Evolutionary conservation across 345 rosid species (phyloP), one percentile per base, ranked within the genome.

Genomic region (Carallia brachiata): DNA sequence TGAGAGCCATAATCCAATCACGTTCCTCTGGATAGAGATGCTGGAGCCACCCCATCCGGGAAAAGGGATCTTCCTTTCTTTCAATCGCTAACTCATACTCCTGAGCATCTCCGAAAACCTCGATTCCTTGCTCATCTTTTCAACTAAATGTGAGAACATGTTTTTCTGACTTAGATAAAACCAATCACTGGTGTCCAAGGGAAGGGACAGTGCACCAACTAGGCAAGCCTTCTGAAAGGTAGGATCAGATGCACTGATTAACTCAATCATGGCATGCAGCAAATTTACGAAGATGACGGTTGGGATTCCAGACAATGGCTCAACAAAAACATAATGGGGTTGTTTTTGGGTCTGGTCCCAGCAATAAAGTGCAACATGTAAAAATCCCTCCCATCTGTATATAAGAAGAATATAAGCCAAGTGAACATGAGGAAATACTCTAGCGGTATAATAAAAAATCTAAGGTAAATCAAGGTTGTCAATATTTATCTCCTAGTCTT

Each of bases 381-480:
- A 75, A 82, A 85, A 85, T 40, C 91, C 91, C 75, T 84, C 89
- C 91, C 91, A 85, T 78, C 91, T 87, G 86, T 18, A 10, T 53
- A 44, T 32, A 54, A 71, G 44, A 28, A 58, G 36, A 74, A 70
- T 28, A 23, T 56, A 63, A 28, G 31, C 60, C 31, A 27, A 23
- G 48, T 4, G 28, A 2, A 27, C 31, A 37, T 55, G 23, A 70
- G 31, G 63, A 71, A 69, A 55, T 5, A 66, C 1, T 36, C 3
- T 74, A 32, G 7, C 23, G 44, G 2, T 16, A 48, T 54, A 13
- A 18, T 44, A 31, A 54, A 2, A 32, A 15, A 36, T 18, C 50
- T 12, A 44, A 3, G 50, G 16, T 44, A 44, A 44, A 12, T 44
- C 50, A 44, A 44, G 50, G 50, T 12, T 4, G 0, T 44, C 50